Percentiles rank a stretch among this genome's conserved stretches.
Evolutionary conservation across 495 filamentous ascomycete genomes (phyloP).

Genomic region (Lepidopterella palustris): DNA sequence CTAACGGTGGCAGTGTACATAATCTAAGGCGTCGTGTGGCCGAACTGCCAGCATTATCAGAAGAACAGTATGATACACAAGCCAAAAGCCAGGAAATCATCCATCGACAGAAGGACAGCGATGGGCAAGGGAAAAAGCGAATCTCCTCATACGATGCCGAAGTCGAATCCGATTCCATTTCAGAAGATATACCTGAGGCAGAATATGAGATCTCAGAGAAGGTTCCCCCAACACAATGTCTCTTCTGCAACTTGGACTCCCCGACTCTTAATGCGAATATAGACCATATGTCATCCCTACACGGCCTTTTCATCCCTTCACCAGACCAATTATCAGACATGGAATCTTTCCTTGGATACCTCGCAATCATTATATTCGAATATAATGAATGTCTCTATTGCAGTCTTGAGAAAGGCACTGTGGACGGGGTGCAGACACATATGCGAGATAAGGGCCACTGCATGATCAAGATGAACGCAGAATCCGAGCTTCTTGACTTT

Average conservation of each 20-base stretch:
- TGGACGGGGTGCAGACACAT: constrained; percentile 22
- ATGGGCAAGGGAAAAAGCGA: background rate
- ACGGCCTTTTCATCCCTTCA: constrained; percentile 23
- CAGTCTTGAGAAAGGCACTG: constrained; percentile 18
- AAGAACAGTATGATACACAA: constrained; percentile 13
- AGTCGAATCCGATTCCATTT: background rate
- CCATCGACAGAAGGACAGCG: constrained; percentile 2
- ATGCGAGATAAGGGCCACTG: constrained; percentile 32
- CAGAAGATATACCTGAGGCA: background rate
- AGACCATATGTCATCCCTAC: constrained; percentile 21
- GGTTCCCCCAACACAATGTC: constrained; percentile 17
- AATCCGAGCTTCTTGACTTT: constrained; percentile 25
- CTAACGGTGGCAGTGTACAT: constrained; percentile 11
- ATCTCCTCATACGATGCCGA: background rate
- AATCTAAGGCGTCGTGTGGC: constrained; percentile 28
- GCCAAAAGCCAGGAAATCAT: constrained; percentile 10
- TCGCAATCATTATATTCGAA: constrained; percentile 8
- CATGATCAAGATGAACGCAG: constrained; percentile 20
- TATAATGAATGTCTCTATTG: constrained; percentile 31
- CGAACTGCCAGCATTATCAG: constrained; percentile 17
- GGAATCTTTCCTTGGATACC: constrained; percentile 23
- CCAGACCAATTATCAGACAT: constrained; percentile 14
- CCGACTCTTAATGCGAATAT: constrained; percentile 17
- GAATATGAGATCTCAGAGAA: constrained; percentile 12
- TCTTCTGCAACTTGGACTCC: constrained; percentile 25